Percentiles rank a stretch among this genome's conserved stretches.
Conservation (phyloP, 768 basidiomycete genomes). For the Podaxis carcinomalis region DNA sequence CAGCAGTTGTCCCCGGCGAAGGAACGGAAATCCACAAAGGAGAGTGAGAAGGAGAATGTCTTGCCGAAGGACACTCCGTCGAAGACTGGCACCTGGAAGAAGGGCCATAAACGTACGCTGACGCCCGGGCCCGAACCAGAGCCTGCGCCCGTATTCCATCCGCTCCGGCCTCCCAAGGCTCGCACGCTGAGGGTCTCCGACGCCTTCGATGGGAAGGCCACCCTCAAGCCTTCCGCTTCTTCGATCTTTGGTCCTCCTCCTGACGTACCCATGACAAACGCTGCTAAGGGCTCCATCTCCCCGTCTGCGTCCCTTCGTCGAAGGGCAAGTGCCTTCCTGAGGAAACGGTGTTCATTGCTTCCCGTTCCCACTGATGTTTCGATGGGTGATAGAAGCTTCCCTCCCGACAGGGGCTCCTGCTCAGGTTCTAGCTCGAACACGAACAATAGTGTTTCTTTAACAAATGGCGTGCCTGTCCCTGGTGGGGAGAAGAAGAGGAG, state of each 20-base stretch:
- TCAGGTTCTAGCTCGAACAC: neutral
- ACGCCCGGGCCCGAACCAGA: conserved; percentile 59
- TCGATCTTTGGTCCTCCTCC: neutral
- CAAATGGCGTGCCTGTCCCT: conserved; percentile 15
- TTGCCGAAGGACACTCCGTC: conserved; percentile 14
- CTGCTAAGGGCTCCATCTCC: neutral
- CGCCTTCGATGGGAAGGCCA: conserved; percentile 2
- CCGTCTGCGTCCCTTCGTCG: conserved; percentile 6
- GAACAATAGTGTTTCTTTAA: neutral
- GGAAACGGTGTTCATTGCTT: conserved; percentile 8
- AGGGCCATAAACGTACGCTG: conserved; percentile 46
- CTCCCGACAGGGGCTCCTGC: neutral
- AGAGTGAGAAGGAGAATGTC: conserved; percentile 19
- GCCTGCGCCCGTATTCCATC: conserved; percentile 53
- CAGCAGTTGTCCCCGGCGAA: conserved; percentile 22
- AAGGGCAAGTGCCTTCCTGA: conserved; percentile 7
- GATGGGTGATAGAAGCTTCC: neutral
- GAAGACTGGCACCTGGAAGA: conserved; percentile 13
- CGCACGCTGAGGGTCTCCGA: conserved; percentile 16
- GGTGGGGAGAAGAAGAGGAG: conserved; percentile 49
- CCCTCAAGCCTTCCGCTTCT: conserved; percentile 1
- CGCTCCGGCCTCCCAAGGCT: conserved; percentile 45
- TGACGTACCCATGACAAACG: neutral
- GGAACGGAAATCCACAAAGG: neutral
- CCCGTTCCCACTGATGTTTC: conserved; percentile 4